These are phyloP conservation scores for Lentithecium fluviatile DNA, from an alignment of 495 filamentous ascomycete species.

Conservation along the genomic window DNA sequence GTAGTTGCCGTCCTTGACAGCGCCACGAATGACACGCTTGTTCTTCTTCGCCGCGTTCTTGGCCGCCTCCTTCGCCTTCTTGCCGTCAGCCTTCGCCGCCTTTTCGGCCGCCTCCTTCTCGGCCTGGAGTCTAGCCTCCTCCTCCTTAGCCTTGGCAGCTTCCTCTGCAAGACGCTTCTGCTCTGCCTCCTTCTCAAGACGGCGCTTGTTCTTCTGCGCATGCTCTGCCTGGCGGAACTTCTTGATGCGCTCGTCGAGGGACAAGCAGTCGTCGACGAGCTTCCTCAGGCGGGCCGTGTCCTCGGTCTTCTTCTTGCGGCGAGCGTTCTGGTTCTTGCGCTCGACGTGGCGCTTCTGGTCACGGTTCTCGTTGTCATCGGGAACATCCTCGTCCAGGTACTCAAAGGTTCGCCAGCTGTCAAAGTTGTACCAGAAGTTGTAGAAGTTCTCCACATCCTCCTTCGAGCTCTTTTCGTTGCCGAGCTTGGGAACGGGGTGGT, in stretches of 20 bases:
- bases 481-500: conserved; percentile 78
- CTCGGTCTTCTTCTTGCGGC: conserved; percentile 99
- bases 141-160: conserved; percentile 70
- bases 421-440: conserved; percentile 99
- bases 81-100: conserved; percentile 73
- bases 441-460: conserved; percentile 89
- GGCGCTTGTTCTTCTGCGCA: conserved; percentile 91
- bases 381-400: conserved; percentile 97
- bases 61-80: conserved; percentile 96
- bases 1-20: conserved; percentile 97
- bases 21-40: conserved; percentile 86
- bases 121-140: conserved; percentile 71
- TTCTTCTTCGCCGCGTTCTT: conserved; percentile 99
- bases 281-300: conserved; percentile 86
- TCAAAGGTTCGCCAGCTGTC: conserved; percentile 98
- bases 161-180: conserved; percentile 80
- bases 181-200: conserved; percentile 85
- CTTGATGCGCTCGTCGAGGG: conserved; percentile 92
- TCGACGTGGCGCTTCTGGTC: conserved; percentile 98
- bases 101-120: conserved; percentile 85
- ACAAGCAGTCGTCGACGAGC: conserved; percentile 79
- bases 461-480: conserved; percentile 81
- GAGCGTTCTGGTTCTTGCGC: conserved; percentile 94
- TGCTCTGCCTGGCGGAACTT: conserved; percentile 86
- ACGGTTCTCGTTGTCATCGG: conserved; percentile 97